Conservation (phyloP, 176 grass and related monocot genomes). For the Dendrocalamus sinicus region DNA sequence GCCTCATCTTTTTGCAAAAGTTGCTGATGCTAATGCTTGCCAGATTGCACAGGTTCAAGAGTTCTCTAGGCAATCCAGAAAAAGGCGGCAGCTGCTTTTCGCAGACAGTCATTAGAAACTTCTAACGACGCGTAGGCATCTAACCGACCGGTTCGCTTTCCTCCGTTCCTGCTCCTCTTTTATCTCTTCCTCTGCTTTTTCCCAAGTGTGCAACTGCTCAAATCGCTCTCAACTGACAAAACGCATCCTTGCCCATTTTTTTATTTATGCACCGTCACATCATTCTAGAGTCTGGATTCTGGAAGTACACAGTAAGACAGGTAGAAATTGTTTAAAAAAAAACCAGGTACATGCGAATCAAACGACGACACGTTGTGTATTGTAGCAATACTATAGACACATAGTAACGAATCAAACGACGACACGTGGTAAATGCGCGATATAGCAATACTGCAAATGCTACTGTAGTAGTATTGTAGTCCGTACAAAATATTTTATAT, state of each 20-base stretch:
- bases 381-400: too few relatives aligned
- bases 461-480: too few relatives aligned
- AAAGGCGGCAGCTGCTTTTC: background rate
- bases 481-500: too few relatives aligned
- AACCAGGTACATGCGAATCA: too few relatives aligned
- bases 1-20: constrained; percentile 9
- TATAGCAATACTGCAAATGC: too few relatives aligned
- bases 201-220: background rate
- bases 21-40: background rate
- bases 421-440: too few relatives aligned
- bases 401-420: too few relatives aligned
- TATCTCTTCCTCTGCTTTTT: background rate
- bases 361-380: too few relatives aligned
- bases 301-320: background rate
- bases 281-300: background rate
- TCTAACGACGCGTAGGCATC: background rate
- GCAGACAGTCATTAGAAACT: background rate
- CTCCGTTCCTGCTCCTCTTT: background rate
- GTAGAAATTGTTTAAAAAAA: background rate
- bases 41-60: background rate
- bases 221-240: background rate
- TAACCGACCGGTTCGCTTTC: constrained; percentile 16
- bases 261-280: background rate
- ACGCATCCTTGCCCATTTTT: background rate
- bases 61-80: background rate